These are phyloP conservation scores for Phlebiopsis flavidoalba DNA, from an alignment of 768 basidiomycete genomes.

Conservation along the genomic window DNA sequence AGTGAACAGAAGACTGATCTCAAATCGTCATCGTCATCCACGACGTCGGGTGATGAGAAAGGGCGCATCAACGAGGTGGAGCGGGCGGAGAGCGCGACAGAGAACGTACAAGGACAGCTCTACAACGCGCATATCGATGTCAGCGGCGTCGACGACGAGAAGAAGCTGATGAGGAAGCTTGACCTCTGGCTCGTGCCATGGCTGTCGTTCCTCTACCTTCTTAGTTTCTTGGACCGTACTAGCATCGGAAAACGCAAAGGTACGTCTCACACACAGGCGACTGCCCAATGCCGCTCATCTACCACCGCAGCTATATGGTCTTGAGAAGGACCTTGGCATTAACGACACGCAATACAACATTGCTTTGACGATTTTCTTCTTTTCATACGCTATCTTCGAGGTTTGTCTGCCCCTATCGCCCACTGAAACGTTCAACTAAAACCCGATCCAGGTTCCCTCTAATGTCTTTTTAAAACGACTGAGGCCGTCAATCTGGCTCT, in stretches of 20 bases:
- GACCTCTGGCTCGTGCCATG: constrained; percentile 64
- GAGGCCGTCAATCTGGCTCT: constrained; percentile 75
- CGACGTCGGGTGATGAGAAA: constrained; percentile 23
- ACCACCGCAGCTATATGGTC: constrained; percentile 49
- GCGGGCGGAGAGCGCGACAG: constrained; percentile 9
- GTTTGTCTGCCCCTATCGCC: constrained; percentile 20
- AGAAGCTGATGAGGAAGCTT: constrained; percentile 64
- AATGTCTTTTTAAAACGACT: constrained; percentile 70
- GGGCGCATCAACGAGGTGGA: constrained; percentile 18
- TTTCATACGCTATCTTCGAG: constrained; percentile 68
- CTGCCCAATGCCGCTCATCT: constrained; percentile 1
- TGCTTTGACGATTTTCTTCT: constrained; percentile 50
- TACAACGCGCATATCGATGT: constrained; percentile 48
- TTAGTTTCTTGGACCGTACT: constrained; percentile 64
- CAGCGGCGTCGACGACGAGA: constrained; percentile 59
- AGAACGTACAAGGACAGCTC: constrained; percentile 7
- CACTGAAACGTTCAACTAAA: neutral
- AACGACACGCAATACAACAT: constrained; percentile 63
- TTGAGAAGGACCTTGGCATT: constrained; percentile 55
- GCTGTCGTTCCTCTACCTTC: constrained; percentile 70
- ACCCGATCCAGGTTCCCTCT: constrained; percentile 49
- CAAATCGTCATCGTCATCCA: constrained; percentile 14
- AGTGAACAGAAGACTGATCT: constrained; percentile 9
- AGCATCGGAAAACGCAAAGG: constrained; percentile 49
- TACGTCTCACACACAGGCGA: constrained; percentile 18